Evolutionary conservation across 1,284 basidiomycete species (phyloP), one percentile per base, ranked within the genome.

Genomic region (Trametes polyzona): DNA sequence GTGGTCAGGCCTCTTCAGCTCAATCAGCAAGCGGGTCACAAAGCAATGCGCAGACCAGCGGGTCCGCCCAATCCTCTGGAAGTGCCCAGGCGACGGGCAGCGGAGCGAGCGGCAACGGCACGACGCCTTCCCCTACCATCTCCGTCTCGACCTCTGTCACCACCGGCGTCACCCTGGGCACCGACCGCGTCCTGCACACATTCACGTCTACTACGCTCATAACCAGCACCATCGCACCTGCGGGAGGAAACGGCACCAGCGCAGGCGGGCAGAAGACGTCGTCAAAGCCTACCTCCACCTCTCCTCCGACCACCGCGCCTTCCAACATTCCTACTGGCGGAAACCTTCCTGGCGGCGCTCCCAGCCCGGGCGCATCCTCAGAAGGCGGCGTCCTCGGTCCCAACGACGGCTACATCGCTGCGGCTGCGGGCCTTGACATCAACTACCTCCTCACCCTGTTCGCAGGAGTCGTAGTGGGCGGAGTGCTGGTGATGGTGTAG

Each of bases 371-470:
- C 24, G 66, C 73, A 36, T 59, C 75, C 3, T 75, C 68, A 24
- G 62, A 72, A 3, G 74, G 67, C 16, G 74, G 72, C 12, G 55
- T 79, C 29, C 85, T 78, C 60, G 88, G 88, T 24, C 88, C 88
- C 36, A 74, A 77, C 48, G 88, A 90, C 62, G 68, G 75, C 52
- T 89, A 83, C 70, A 84, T 83, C 58, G 79, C 86, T 17, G 80
- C 75, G n/a, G 87, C 83, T 11, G 62, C 74, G 4, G 71, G 76
- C 2, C 72, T 86, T 35, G 57, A 66, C 39, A 57, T 67, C 41
- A 80, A 78, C 57, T 69, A 74, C 4, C 29, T 79, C 26, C 51
- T 78, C 27, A 72, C 78, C 12, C 73, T 75, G 3, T 48, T 80
- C 21, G 73, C 75, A 17, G 79, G 77, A 4, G 68, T 78, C 26